Base-by-base conservation (phyloP, 179 eudicot species). In the Corrigiola litoralis region DNA sequence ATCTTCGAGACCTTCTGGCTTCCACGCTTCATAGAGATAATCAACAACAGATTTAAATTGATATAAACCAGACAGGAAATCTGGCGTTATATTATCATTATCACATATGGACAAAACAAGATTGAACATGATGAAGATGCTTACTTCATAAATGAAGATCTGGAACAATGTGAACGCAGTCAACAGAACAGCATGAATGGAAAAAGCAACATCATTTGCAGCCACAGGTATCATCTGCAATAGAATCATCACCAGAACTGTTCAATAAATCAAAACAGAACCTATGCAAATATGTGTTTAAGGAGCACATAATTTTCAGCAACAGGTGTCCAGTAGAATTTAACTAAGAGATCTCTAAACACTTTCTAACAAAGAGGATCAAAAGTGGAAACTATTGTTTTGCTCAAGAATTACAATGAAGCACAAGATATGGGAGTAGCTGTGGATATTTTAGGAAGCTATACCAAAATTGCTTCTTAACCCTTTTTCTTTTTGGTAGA, bases 151-250 rank as follows among this genome's bases (percentile, higher is more conserved):
- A 28, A 90, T 92, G 24, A 70, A 74, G 54, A 92, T 86, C 66
- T 90, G 98, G 72, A 85, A 87, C 76, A 87, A 76, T 45, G 95
- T 85, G 59, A 85, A 72, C 16, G 81, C 85, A 56, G 90, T 87
- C 69, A 92, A 21, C 14, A 90, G 44, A 68, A 90, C 98, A 69
- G 95, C 98, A 76, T 92, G 97, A 10, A 70, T 59, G 2, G 98
- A 90, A 74, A 92, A 92, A 36, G 97, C 96, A 62, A 92, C 95
- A 76, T 90, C 98, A 75, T 87, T 90, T 47, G 87, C 85, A 61
- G 95, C 98, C n/a, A 92, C 98, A 28, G 98, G 98, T 75, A 92
- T 85, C 94, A 92, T 74, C 97, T 92, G 94, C 82, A 79, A 66
- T 68, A 25, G 56, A 18, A 23, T 32, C 23, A 68, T 53, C 56